These are phyloP conservation scores for Macrolepiota albuminosa DNA, from an alignment of 768 basidiomycete genomes.

Conservation along the genomic window DNA sequence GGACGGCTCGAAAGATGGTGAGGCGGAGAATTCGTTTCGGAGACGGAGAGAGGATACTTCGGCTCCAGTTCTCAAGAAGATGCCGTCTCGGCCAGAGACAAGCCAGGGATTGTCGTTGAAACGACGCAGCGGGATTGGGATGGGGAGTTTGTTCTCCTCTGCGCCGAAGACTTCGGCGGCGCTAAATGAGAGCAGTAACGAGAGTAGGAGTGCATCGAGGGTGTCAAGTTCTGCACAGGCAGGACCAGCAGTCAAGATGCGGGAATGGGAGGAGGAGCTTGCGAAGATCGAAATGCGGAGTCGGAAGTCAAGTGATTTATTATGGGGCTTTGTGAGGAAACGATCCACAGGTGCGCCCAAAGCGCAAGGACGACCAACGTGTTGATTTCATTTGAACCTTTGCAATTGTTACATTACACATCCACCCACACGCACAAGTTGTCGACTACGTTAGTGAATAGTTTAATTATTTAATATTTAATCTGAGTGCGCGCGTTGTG, in stretches of 20 bases:
- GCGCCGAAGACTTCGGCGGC: constrained; percentile 21
- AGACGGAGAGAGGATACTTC: constrained; percentile 4
- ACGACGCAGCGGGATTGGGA: constrained; percentile 15
- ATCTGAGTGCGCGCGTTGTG: not conserved
- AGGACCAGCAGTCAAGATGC: constrained; percentile 35
- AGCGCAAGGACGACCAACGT: constrained; percentile 7
- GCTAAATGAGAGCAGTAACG: constrained; percentile 30
- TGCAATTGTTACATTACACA: not conserved
- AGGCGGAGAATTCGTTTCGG: constrained; percentile 5
- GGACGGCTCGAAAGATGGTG: not conserved
- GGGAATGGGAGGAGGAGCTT: constrained; percentile 79
- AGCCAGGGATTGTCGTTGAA: constrained; percentile 14
- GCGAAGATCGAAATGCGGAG: constrained; percentile 63
- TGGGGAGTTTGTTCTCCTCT: constrained; percentile 14
- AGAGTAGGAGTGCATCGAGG: constrained; percentile 25
- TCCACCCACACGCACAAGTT: not conserved
- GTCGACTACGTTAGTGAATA: not conserved
- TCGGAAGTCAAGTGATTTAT: constrained; percentile 43
- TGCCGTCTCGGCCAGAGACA: constrained; percentile 10
- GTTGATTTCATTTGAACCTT: not conserved
- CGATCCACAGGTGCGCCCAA: constrained; percentile 19
- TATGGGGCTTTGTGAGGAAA: constrained; percentile 36
- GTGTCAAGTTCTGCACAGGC: constrained; percentile 24
- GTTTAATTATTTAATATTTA: not conserved
- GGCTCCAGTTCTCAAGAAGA: not conserved